These are phyloP conservation scores for Protoeuglena noctilucae DNA, from an alignment of 139 green algal species.

Conservation along the genomic window DNA sequence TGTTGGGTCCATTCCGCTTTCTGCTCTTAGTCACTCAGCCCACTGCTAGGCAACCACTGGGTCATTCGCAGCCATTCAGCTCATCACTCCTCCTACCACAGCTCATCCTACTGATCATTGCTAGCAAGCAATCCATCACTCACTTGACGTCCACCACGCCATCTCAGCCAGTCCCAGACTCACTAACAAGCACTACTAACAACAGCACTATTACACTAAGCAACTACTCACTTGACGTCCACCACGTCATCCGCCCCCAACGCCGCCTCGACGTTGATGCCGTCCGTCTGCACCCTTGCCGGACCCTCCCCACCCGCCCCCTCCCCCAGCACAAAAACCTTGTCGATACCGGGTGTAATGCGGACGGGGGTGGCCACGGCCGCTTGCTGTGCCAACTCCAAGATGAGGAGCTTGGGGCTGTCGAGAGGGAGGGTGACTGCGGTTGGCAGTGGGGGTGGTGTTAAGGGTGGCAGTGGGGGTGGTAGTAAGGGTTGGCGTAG, in stretches of 20 bases:
- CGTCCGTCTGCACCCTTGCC: slow-evolving; percentile 72
- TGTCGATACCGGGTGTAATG: slow-evolving; percentile 30
- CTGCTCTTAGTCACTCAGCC: not conserved
- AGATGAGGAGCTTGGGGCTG: slow-evolving; percentile 68
- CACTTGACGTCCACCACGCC: too few species aligned
- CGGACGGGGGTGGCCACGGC: slow-evolving; percentile 39
- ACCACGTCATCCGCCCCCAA: too few species aligned
- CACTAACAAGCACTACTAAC: too few species aligned
- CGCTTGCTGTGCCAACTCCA: slow-evolving; percentile 60
- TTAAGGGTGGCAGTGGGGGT: not conserved
- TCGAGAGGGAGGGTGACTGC: slow-evolving; percentile 36
- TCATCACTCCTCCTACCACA: too few species aligned
- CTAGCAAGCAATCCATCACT: too few species aligned
- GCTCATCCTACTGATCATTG: too few species aligned
- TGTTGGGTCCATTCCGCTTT: not conserved
- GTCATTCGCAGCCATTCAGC: too few species aligned
- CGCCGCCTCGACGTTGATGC: slow-evolving; percentile 66
- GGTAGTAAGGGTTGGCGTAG: too few species aligned
- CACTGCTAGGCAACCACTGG: not conserved
- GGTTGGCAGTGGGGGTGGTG: not conserved
- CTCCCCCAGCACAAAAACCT: slow-evolving; percentile 61
- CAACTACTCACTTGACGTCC: too few species aligned
- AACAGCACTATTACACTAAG: too few species aligned
- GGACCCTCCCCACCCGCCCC: slow-evolving; percentile 11
- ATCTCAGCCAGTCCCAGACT: too few species aligned